Base-by-base conservation (phyloP, 1,284 basidiomycete genomes). In the Phlebopus sp. region DNA sequence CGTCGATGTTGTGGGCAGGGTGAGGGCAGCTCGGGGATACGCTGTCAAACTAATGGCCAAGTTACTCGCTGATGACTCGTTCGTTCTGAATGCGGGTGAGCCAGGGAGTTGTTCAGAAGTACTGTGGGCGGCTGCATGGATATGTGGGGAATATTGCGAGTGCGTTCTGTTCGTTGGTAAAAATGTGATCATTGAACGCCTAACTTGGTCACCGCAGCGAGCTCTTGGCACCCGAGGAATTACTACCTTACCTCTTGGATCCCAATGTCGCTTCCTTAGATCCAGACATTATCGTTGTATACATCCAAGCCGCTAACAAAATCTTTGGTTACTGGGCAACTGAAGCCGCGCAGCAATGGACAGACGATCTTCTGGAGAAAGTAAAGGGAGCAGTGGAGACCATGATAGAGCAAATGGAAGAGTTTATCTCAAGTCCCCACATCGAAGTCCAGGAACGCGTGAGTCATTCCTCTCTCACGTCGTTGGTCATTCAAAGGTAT, bases 391-490 rank as follows among this genome's bases (percentile, higher is more conserved):
- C 79, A 5, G 86, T 89, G 0, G 77, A 82, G 18, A 76, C 76
- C 18, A 72, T 91, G 44, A 69, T 82, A 10, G 69, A 68, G 15
- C 77, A 81, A 11, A 64, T 90, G 45, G 63, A 71, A n/a, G 71
- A 72, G 37, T 76, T 91, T 51, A 72, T 75, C 21, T 66, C 71
- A 3, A 82, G 75, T 59, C 68, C 78, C 3, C 79, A 95, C 57
- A 84, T 92, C 31, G 95, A 97, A 62, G 86, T 98, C 11, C 91
- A 94, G 68, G 93, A 98, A 68, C 76, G 96, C 58, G 90, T 90
- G 55, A 54, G 85, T 72, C n/a, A n/a, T 36, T 40, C 8, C 18
- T 21, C 38, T 23, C 8, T 41, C n/a, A n/a, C n/a, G n/a, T n/a
- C n/a, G n/a, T n/a, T n/a, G n/a, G n/a, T 27, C 30, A 13, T 27